phyloP scores from a whole-genome alignment of 352 stramenopile genomes.

The Globisporangium rhizosaccharum region DNA sequence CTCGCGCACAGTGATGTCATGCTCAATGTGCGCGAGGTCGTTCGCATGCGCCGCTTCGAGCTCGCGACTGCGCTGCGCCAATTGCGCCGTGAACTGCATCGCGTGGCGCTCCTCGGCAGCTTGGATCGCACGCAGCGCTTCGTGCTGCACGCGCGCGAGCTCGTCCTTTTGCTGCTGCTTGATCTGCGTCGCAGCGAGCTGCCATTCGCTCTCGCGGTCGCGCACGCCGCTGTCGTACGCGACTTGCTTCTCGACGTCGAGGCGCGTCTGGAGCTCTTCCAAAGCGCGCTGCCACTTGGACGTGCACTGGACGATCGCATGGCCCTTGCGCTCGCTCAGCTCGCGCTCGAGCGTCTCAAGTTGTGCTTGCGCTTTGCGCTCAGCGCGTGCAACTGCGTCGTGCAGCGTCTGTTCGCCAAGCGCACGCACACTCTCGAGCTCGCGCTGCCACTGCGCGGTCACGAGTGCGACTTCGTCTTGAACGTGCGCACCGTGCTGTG shows the following conservation, averaged over 20 bases:
- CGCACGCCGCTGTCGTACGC: slow-evolving; percentile 55
- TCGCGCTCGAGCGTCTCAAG: slow-evolving; percentile 48
- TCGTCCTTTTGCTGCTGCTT: slow-evolving; percentile 73
- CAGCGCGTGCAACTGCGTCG: slow-evolving; percentile 22
- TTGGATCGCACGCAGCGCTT: slow-evolving; percentile 57
- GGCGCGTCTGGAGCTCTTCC: slow-evolving; percentile 55
- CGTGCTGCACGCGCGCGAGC: slow-evolving; percentile 46
- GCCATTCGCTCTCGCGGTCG: slow-evolving; percentile 74
- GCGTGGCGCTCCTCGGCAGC: slow-evolving; percentile 60
- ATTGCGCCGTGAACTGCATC: slow-evolving; percentile 37
- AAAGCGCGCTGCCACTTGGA: slow-evolving; percentile 67
- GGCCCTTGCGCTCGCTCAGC: slow-evolving; percentile 53
- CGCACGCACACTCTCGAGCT: slow-evolving; percentile 24
- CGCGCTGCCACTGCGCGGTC: slow-evolving; percentile 26
- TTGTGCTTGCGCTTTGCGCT: slow-evolving; percentile 28
- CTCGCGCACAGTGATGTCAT: slow-evolving; percentile 24
- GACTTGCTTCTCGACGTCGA: slow-evolving; percentile 56
- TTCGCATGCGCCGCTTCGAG: slow-evolving; percentile 25
- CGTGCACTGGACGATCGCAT: slow-evolving; percentile 55
- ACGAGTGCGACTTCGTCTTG: slow-evolving; percentile 24
- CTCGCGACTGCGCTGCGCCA: slow-evolving; percentile 22
- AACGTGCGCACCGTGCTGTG: slow-evolving; percentile 17
- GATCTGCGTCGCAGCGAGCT: slow-evolving; percentile 62
- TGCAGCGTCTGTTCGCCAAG: slow-evolving; percentile 29
- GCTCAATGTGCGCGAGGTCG: slow-evolving; percentile 15